Conservation (phyloP, 2,329 filamentous ascomycete species). For the Hymenoscyphus occultus region DNA sequence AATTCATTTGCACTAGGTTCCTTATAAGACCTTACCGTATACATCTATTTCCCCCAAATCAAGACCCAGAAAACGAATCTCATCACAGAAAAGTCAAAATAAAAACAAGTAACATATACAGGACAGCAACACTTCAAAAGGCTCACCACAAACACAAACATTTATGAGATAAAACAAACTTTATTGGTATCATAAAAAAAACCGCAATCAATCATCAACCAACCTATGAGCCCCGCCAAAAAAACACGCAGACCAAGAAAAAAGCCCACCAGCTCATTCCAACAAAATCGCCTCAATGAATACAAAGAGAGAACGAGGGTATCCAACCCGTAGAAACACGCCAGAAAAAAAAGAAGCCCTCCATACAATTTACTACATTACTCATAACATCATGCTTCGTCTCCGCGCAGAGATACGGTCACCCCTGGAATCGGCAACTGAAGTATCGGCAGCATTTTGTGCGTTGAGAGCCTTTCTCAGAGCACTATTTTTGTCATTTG, state of each 20-base stretch:
- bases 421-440: constrained; percentile 23
- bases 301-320: neutral
- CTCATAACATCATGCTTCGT: constrained; percentile 39
- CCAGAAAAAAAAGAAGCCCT: neutral
- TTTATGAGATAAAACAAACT: neutral
- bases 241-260: neutral
- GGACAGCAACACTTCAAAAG: no score
- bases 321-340: constrained; percentile 1
- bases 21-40: no score
- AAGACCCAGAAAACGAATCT: no score
- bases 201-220: neutral
- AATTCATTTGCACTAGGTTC: no score
- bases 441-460: constrained; percentile 22
- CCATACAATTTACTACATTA: constrained; percentile 13
- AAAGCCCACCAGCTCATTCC: neutral
- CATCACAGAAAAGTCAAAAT: no score
- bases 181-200: constrained; percentile 12
- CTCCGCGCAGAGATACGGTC: constrained; percentile 34
- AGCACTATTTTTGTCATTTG: constrained; percentile 20
- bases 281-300: constrained; percentile 1
- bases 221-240: neutral
- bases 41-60: no score
- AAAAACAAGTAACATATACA: no score
- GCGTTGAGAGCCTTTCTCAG: constrained; percentile 19
- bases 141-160: no score